Evolutionary conservation across 139 green algal species (phyloP), one percentile per base, ranked within the genome.

Genomic region (Nannochloris sp.): DNA sequence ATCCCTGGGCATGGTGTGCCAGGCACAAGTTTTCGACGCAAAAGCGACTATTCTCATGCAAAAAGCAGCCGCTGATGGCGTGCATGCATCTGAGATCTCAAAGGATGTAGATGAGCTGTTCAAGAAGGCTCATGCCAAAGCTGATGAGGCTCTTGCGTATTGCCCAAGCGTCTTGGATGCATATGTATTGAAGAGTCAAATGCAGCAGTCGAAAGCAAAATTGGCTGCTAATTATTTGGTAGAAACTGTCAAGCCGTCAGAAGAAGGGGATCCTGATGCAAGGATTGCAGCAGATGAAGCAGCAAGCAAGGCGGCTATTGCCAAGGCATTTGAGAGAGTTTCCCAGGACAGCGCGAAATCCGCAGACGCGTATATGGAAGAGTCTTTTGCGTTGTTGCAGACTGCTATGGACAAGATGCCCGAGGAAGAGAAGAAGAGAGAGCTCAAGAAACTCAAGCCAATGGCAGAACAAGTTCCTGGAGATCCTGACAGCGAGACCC

Each of bases 391-490:
- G 7, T 37, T 60, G 15, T 66, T 77, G 5, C 4, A 19, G 5
- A 8, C 18, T 7, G 70, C 64, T 2, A 40, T 73, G 37, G 70
- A 69, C n/a, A 6, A 31, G 16, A 59, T 77, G 64, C 48, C 65
- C 19, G 63, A 77, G 58, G 64, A 77, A 57, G 70, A 77, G 21
- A 61, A 69, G 58, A 68, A 57, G 24, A 73, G 64, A 63, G 64
- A 68, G 49, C 44, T 77, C 36, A 73, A 73, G 53, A 57, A 40
- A n/a, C 58, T 77, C 57, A 71, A 69, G 48, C 64, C 70, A 31
- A 73, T 57, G 37, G 70, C 70, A 43, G 70, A 73, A 60, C 58
- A 73, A 48, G 44, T 61, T 27, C 48, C 70, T 27, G 27, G 12
- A 19, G 70, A 76, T 46, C 58, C 64, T 21, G 70, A 68, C 15